These are phyloP conservation scores for Pichia sp. DNA, from an alignment of 1,139 yeast genomes.

Conservation along the genomic window DNA sequence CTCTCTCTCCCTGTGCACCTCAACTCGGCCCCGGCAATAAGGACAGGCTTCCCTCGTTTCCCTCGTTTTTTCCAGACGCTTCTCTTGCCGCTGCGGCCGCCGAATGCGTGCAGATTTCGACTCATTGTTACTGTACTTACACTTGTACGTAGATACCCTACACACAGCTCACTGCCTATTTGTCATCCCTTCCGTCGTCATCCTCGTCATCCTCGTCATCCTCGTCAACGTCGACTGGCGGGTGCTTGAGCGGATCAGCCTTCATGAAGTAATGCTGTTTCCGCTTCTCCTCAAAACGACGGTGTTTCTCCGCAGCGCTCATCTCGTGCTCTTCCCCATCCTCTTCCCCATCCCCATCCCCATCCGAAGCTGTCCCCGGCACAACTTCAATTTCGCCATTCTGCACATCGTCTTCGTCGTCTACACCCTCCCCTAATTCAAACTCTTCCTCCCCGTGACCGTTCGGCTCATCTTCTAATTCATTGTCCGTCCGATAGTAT, in stretches of 20 bases:
- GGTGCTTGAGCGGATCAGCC: constrained; percentile 42
- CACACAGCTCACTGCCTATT: too few relatives aligned
- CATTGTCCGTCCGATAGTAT: constrained; percentile 71
- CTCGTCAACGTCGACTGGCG: constrained; percentile 24
- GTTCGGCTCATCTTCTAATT: constrained; percentile 47
- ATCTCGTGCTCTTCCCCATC: constrained; percentile 37
- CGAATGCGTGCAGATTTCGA: too few relatives aligned
- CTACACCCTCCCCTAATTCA: constrained; percentile 35
- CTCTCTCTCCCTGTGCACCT: too few relatives aligned
- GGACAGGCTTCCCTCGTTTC: too few relatives aligned
- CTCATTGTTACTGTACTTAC: not conserved
- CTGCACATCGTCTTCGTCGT: constrained; percentile 1
- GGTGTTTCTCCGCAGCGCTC: constrained; percentile 59
- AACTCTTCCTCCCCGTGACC: constrained; percentile 28
- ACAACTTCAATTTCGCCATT: too few relatives aligned
- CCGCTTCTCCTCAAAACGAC: constrained; percentile 66
- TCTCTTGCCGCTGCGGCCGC: too few relatives aligned
- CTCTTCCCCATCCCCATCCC: too few relatives aligned
- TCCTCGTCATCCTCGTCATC: constrained; percentile 25
- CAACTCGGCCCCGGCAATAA: too few relatives aligned
- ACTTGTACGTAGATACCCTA: too few relatives aligned
- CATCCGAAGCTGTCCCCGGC: too few relatives aligned
- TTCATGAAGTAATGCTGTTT: constrained; percentile 73
- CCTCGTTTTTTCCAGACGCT: too few relatives aligned
- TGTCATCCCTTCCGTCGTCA: constrained; percentile 4